phyloP scores from a whole-genome alignment of 1,284 basidiomycete species.

The Nidula niveotomentosa region DNA sequence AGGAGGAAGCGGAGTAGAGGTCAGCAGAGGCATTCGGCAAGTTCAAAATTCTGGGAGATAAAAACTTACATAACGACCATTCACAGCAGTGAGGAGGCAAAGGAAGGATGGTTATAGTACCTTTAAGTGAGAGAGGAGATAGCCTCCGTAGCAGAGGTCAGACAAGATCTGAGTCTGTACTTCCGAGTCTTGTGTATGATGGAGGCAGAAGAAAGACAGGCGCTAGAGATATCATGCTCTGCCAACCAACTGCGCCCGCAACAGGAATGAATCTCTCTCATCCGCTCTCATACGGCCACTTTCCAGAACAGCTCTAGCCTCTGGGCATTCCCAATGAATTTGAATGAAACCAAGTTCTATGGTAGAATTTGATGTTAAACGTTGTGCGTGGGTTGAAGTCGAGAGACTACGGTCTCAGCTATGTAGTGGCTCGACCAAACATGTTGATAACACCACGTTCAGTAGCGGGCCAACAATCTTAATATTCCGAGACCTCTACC shows the following conservation, averaged over 20 bases:
- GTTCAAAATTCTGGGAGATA: conserved; percentile 2
- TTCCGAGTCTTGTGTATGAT: conserved; percentile 1
- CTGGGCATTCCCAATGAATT: not conserved
- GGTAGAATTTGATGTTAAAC: not conserved
- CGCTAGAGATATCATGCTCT: not conserved
- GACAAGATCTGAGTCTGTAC: conserved; percentile 1
- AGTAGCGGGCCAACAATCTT: too few relatives aligned
- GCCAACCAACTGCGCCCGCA: not conserved
- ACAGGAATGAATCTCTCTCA: not conserved
- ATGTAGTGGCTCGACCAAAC: not conserved
- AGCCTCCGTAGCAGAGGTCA: not conserved
- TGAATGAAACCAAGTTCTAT: not conserved
- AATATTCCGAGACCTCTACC: too few relatives aligned
- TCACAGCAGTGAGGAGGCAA: too few relatives aligned
- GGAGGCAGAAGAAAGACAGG: conserved; percentile 3
- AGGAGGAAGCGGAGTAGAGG: too few relatives aligned
- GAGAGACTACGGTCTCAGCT: not conserved
- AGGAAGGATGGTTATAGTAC: too few relatives aligned
- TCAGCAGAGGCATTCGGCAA: not conserved
- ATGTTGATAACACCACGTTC: too few relatives aligned
- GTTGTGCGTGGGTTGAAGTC: not conserved
- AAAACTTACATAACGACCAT: conserved; percentile 28
- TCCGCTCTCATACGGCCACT: not conserved
- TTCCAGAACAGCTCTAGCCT: not conserved
- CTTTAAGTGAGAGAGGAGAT: too few relatives aligned